Conservation (phyloP, 2,329 filamentous ascomycete genomes). For the Claviceps arundinis region DNA sequence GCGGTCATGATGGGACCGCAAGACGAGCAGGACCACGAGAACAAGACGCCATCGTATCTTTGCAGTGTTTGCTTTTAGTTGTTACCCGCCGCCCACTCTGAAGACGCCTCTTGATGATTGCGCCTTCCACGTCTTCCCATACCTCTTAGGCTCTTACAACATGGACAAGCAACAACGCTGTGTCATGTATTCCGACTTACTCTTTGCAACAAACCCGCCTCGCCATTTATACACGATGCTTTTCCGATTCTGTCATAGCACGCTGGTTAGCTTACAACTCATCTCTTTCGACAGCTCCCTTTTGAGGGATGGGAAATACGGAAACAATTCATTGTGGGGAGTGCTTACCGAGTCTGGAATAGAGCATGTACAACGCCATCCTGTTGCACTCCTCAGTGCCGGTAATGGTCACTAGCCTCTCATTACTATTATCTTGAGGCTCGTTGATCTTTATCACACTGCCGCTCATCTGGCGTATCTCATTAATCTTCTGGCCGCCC, state of each 20-base stretch:
- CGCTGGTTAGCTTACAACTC: background rate
- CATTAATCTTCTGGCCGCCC: constrained; percentile 97
- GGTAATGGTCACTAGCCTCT: constrained; percentile 92
- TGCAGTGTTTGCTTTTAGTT: background rate
- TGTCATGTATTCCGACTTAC: background rate
- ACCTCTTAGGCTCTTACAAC: background rate
- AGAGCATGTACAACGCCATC: constrained; percentile 99
- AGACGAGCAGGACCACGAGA: background rate
- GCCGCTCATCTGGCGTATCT: constrained; percentile 90
- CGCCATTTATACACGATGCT: constrained; percentile 26
- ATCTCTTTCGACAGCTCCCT: background rate
- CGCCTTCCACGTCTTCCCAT: background rate
- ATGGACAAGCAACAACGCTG: background rate
- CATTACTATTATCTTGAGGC: constrained; percentile 96
- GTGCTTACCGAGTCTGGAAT: constrained; percentile 75
- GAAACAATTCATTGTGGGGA: too few species aligned
- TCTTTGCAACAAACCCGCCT: background rate
- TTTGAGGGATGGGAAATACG: background rate
- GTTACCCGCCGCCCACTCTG: background rate
- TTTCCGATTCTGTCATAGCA: constrained; percentile 27
- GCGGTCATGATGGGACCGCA: background rate
- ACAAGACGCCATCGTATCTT: background rate
- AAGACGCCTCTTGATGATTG: background rate
- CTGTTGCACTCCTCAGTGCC: constrained; percentile 97
- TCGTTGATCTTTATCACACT: constrained; percentile 99